These are phyloP conservation scores for Dipteronia sinensis DNA, from an alignment of 345 rosid species.

Conservation along the genomic window DNA sequence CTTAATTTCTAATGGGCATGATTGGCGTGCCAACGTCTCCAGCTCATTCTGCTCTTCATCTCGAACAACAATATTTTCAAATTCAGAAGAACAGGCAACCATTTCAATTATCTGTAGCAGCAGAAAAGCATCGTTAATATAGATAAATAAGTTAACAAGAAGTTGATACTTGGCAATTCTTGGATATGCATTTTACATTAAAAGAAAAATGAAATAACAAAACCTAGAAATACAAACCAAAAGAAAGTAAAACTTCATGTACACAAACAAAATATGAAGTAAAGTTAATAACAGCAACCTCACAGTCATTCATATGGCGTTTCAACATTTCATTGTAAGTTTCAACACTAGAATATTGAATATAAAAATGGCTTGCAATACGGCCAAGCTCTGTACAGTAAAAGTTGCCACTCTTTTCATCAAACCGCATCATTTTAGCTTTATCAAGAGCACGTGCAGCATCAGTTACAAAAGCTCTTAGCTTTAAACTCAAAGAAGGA, in stretches of 20 bases:
- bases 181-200: neutral
- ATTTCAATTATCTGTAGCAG: conserved; percentile 73
- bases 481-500: conserved; percentile 81
- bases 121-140: conserved; percentile 23
- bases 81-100: conserved; percentile 98
- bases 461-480: conserved; percentile 86
- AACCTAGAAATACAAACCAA: conserved; percentile 15
- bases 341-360: conserved; percentile 96
- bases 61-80: conserved; percentile 94
- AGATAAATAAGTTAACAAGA: conserved; percentile 17
- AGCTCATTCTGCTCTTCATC: conserved; percentile 98
- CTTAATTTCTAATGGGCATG: conserved; percentile 84
- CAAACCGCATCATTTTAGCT: conserved; percentile 99
- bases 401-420: conserved; percentile 98
- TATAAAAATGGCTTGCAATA: conserved; percentile 97
- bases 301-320: conserved; percentile 93
- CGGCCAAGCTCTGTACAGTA: conserved; percentile 99
- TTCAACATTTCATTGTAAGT: conserved; percentile 93
- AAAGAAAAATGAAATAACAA: neutral
- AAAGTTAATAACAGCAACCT: conserved; percentile 50
- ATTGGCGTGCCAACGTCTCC: conserved; percentile 71
- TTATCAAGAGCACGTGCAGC: conserved; percentile 97
- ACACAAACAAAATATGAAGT: conserved; percentile 16
- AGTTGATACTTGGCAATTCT: neutral
- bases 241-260: conserved; percentile 16